Evolutionary conservation across 2,329 filamentous ascomycete genomes (phyloP), one percentile per base, ranked within the genome.

Genomic region (Calycina herbarum): DNA sequence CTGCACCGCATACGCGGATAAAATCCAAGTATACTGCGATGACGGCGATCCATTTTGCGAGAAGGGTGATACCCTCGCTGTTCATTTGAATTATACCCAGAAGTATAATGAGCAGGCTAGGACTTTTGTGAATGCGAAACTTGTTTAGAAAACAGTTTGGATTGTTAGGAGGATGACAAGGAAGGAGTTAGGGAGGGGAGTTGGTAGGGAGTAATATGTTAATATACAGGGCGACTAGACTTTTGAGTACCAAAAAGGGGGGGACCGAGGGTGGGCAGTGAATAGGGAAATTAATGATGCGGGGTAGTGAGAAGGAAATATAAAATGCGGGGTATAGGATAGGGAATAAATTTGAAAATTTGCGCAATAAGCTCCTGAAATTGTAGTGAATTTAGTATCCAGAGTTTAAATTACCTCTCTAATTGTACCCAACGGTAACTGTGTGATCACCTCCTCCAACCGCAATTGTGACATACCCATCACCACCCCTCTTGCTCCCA

Each of bases 41-140:
- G 59, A 61, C 15, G 60, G 64, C 4, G 69, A 71, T 29, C n/a
- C 48, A 29, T 71, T 71, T 57, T 71, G 69, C 24, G 69, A 68
- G 40, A 65, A 59, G 31, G 69, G 68, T 24, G 63, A 38, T 6
- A 67, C 64, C 24, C 54, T 66, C 8, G 42, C 57, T 15, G 65
- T 66, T 20, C 68, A 70, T 33, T 11, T 66, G 6, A 54, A 51
- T 24, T 70, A 70, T 31, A 64, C 67, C 35, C 24, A 67, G n/a
- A 62, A 63, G n/a, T 69, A 64, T 63, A 63, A 64, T 15, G 42
- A 29, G 5, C 29, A 65, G 42, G 68, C 66, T 7, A 63, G 56
- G 27, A 24, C 64, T 15, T 59, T 59, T 42, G 35, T 59, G 20
- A 42, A 40, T 24, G 15, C 57, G 7, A 59, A 59, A 40, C n/a